Percentiles rank a stretch among this genome's conserved stretches.
Evolutionary conservation across 2,329 filamentous ascomycete species (phyloP).

Genomic region (Fusarium anthophilum): DNA sequence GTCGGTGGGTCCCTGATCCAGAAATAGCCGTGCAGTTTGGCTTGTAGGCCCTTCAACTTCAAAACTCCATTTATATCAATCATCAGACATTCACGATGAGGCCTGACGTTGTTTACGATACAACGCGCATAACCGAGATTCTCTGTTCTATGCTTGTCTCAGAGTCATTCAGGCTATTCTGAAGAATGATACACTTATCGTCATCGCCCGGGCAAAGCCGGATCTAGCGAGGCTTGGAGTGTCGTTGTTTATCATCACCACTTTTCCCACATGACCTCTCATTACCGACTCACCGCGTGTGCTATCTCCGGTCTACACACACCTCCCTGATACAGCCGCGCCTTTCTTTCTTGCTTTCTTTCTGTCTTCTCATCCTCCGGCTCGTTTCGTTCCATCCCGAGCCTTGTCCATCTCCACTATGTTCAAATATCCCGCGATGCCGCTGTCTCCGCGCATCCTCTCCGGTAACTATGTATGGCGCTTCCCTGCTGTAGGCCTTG

Average conservation of each 20-base stretch:
- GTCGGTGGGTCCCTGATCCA: constrained; percentile 23
- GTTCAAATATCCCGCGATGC: constrained; percentile 25
- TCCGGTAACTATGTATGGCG: constrained; percentile 1
- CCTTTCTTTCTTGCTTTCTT: not conserved
- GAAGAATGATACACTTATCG: not conserved
- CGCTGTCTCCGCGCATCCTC: constrained; percentile 26
- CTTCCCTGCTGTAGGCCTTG: not conserved
- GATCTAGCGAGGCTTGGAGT: constrained; percentile 14
- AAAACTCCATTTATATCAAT: constrained; percentile 27
- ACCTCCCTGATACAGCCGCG: constrained; percentile 14
- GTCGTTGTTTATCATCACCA: constrained; percentile 28
- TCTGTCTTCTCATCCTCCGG: constrained; percentile 4
- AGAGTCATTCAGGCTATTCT: not conserved
- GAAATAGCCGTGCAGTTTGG: constrained; percentile 30
- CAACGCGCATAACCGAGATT: not conserved
- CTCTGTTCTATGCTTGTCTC: constrained; percentile 4
- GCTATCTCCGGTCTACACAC: constrained; percentile 20
- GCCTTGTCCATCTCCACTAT: constrained; percentile 30
- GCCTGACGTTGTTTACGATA: not conserved
- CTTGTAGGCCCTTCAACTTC: constrained; percentile 3
- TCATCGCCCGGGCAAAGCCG: constrained; percentile 30
- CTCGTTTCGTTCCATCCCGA: constrained; percentile 35
- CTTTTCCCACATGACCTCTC: constrained; percentile 38
- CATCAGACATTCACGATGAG: not conserved
- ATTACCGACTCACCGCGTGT: constrained; percentile 8